These are phyloP conservation scores for Gracilaria vermiculophylla DNA, from an alignment of 23 red algal species.

Conservation along the genomic window DNA sequence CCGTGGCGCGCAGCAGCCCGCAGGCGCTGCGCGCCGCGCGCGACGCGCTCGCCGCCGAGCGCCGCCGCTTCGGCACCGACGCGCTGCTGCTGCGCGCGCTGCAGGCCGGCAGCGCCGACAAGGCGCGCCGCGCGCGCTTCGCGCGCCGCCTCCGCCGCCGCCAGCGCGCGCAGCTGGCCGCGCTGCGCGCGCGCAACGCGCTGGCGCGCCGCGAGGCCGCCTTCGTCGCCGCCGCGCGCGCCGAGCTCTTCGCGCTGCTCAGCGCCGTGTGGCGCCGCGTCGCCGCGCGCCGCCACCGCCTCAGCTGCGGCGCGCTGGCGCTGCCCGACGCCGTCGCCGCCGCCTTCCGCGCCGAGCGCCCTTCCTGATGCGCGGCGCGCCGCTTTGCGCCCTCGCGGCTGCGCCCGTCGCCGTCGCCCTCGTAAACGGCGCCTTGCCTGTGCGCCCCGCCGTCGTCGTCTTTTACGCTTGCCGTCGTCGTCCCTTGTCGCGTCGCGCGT, in stretches of 20 bases:
- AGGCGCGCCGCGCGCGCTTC: conserved; percentile 19
- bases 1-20: conserved; percentile 9
- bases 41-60: conserved; percentile 7
- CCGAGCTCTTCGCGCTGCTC: conserved; percentile 20
- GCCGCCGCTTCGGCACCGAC: conserved; percentile 10
- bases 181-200: neutral
- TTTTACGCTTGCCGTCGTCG: neutral
- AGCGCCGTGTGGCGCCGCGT: neutral
- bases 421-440: too few species aligned
- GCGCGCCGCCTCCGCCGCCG: neutral
- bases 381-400: too few species aligned
- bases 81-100: conserved; percentile 17
- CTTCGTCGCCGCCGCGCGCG: conserved; percentile 9
- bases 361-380: neutral
- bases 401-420: too few species aligned
- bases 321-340: neutral
- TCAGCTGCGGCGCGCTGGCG: conserved; percentile 5
- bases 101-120: neutral
- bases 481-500: too few species aligned
- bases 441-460: neutral
- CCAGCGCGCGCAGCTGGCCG: neutral
- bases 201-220: neutral
- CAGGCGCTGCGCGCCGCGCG: conserved; percentile 9
- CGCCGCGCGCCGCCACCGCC: too few species aligned
- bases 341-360: neutral